Base-by-base conservation (phyloP, 1,284 basidiomycete species). In the Ustilago curta region DNA sequence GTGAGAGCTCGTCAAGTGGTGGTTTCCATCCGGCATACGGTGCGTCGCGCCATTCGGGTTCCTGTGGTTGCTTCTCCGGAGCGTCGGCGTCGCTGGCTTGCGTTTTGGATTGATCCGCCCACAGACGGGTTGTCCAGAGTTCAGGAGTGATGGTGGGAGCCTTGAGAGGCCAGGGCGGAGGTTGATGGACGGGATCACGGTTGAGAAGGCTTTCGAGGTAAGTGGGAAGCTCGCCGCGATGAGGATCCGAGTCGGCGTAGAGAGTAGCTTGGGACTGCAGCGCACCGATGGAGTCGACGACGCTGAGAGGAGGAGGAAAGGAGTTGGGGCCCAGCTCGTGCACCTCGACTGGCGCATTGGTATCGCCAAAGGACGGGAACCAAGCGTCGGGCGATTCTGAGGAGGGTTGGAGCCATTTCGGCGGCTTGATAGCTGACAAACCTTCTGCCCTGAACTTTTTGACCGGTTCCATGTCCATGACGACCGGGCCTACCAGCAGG, bases 11-110 rank as follows among this genome's bases (percentile, higher is more conserved):
- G 6, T 65, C 66, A 2, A 83, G 59, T 4, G 83, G 83, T 29
- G 82, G 69, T 31, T 56, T 57, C 83, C 83, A 84, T 8, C 48
- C 59, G n/a, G 61, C 42, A 61, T 55, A 82, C 3, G 68, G 79
- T 4, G 49, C n/a, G 0, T 45, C 11, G 43, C 83, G 65, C 78
- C 79, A 81, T 23, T 84, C 83, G 11, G 27, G 29, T 29, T 75
- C 77, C 29, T 63, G 32, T 1, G 70, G 59, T 55, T 83, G 82
- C 37, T 19, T 32, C 4, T 70, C 63, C 3, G 82, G 74, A 25
- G 49, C 51, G 42, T 74, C 51, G 2, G 79, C 78, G 35, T 84
- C 82, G 40, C 58, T 62, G 1, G 68, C 59, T 18, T 59, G 48
- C 4, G 81, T 81, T 7, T 49, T 62, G 18, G 78, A 81, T 6